Conservation (phyloP, 768 basidiomycete genomes). For the Tulasnella sp. region DNA sequence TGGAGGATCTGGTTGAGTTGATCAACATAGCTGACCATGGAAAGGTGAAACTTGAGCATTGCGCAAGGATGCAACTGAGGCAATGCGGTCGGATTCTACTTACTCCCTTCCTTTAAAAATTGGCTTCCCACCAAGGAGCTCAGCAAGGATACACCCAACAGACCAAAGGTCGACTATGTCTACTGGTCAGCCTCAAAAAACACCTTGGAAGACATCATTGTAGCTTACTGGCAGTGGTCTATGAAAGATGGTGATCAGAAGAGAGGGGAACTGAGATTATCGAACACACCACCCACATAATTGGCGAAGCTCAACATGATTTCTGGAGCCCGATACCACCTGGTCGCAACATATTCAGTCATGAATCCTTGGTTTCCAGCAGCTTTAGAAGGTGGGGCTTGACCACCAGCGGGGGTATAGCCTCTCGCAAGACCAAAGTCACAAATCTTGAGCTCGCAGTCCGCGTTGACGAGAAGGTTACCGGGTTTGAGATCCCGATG, state of each 20-base stretch:
- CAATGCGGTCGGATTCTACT: slow-evolving; percentile 25
- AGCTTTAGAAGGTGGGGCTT: slow-evolving; percentile 41
- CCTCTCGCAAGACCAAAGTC: slow-evolving; percentile 96
- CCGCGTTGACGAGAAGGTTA: slow-evolving; percentile 74
- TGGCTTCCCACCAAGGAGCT: slow-evolving; percentile 85
- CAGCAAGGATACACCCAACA: slow-evolving; percentile 89
- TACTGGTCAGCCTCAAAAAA: too few relatives aligned
- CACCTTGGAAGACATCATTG: background rate
- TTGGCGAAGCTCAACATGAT: slow-evolving; percentile 98
- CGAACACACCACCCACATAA: slow-evolving; percentile 57
- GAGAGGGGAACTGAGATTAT: background rate
- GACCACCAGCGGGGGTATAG: slow-evolving; percentile 72
- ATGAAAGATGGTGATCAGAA: background rate
- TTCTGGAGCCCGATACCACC: slow-evolving; percentile 98
- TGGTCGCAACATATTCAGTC: slow-evolving; percentile 98
- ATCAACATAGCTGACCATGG: slow-evolving; percentile 70
- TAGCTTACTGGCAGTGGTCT: slow-evolving; percentile 18
- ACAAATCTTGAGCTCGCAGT: slow-evolving; percentile 97
- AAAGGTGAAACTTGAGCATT: slow-evolving; percentile 11
- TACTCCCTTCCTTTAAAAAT: slow-evolving; percentile 97
- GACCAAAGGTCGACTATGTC: slow-evolving; percentile 76
- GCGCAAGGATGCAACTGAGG: slow-evolving; percentile 7
- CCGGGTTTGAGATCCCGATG: slow-evolving; percentile 91
- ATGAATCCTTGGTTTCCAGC: slow-evolving; percentile 82
- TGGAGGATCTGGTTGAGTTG: slow-evolving; percentile 97